A percentile compares a stretch with the other conserved stretches of the same genome.
Conservation (phyloP, 148 eudicot species). For the Fagopyrum tataricum region DNA sequence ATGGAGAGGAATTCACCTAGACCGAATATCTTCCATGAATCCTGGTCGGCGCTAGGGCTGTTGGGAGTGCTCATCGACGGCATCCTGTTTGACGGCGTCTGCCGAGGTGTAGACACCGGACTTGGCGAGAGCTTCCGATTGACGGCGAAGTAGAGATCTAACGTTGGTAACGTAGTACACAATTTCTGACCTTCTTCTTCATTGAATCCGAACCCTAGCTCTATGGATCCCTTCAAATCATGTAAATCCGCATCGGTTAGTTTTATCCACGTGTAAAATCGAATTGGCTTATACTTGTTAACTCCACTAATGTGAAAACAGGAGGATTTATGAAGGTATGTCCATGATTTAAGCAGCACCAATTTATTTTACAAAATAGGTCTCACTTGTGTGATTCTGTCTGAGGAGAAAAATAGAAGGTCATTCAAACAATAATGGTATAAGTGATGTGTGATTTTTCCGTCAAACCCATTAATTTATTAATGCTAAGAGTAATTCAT, state of each 20-base stretch:
- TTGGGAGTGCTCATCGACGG: neutral
- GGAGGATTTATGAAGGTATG: too few species aligned
- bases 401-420: too few species aligned
- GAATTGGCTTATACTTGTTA: too few species aligned
- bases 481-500: neutral
- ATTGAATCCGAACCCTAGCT: conserved; percentile 81
- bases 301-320: too few species aligned
- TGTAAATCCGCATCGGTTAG: conserved; percentile 65
- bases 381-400: too few species aligned
- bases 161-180: conserved; percentile 59
- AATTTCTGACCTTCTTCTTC: conserved; percentile 51
- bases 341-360: too few species aligned
- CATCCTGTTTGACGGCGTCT: neutral
- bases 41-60: conserved; percentile 35
- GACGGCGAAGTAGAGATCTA: conserved; percentile 79
- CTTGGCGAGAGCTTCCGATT: conserved; percentile 48
- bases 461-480: neutral
- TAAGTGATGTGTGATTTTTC: too few species aligned
- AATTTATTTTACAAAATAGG: too few species aligned
- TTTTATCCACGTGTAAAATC: neutral
- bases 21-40: conserved; percentile 53
- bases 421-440: too few species aligned
- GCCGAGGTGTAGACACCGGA: conserved; percentile 47
- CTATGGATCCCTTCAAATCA: conserved; percentile 74
- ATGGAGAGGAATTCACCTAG: conserved; percentile 32